Evolutionary conservation across 495 filamentous ascomycete species (phyloP).

Genomic region (Podospora sp.): DNA sequence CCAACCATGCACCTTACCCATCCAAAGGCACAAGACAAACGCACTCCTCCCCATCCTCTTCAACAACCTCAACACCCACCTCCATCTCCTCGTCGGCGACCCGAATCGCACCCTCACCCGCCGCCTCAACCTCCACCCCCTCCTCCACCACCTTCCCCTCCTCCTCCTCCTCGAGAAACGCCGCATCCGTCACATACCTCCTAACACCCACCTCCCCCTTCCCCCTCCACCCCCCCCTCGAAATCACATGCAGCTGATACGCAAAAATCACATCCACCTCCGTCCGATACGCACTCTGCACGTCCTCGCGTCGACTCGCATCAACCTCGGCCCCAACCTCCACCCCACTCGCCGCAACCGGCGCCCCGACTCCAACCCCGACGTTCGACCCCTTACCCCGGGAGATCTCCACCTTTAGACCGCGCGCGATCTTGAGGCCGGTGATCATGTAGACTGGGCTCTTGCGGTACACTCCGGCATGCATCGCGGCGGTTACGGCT

Average conservation of each 20-base stretch:
- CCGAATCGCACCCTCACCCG: neutral
- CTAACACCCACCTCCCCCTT: conserved; percentile 1
- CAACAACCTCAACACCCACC: neutral
- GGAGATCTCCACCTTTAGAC: neutral
- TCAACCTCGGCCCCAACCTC: neutral
- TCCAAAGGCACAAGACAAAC: conserved; percentile 5
- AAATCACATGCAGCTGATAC: conserved; percentile 2
- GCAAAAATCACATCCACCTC: conserved; percentile 8
- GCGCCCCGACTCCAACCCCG: neutral
- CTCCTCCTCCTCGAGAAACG: neutral
- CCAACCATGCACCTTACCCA: too few relatives aligned
- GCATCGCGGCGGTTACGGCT: neutral
- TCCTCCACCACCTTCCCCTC: neutral
- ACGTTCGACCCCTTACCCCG: neutral
- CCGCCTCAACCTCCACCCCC: neutral
- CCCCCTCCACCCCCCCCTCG: neutral
- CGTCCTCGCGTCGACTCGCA: neutral
- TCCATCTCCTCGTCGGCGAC: neutral
- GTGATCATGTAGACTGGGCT: conserved; percentile 7
- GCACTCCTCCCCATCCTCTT: neutral
- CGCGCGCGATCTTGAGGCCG: neutral
- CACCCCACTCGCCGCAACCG: neutral
- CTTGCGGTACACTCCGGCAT: neutral
- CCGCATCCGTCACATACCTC: neutral
- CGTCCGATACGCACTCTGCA: neutral